A percentile compares a stretch with the other conserved stretches of the same genome.
Evolutionary conservation across 768 basidiomycete species (phyloP).

Genomic region (Lactifluus hygrophoroides): DNA sequence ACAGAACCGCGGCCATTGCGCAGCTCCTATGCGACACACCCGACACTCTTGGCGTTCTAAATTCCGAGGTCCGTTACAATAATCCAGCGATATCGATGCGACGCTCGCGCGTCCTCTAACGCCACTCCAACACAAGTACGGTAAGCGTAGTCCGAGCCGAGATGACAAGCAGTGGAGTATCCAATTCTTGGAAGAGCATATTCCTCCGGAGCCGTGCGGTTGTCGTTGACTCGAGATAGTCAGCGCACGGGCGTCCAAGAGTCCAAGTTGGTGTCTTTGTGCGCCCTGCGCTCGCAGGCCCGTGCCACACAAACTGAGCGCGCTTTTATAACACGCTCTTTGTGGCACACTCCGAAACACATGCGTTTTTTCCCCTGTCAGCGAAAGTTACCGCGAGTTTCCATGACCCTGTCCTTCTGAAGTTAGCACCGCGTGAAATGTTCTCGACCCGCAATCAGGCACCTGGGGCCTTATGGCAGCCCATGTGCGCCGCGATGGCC

Average conservation of each 20-base stretch:
- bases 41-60: neutral
- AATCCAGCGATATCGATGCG: neutral
- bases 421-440: constrained; percentile 16
- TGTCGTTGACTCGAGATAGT: neutral
- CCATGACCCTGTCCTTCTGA: neutral
- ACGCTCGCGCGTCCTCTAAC: neutral
- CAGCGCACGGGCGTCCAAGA: neutral
- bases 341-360: constrained; percentile 4
- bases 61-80: neutral
- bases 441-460: constrained; percentile 17
- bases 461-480: constrained; percentile 15
- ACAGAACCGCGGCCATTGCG: neutral
- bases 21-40: neutral
- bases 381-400: constrained; percentile 8
- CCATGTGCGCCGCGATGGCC: neutral
- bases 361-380: neutral
- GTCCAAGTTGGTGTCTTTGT: neutral
- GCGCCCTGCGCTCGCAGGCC: neutral
- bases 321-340: neutral
- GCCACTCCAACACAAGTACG: neutral
- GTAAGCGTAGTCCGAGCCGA: no score
- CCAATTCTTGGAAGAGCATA: neutral
- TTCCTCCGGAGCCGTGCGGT: neutral
- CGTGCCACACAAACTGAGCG: neutral
- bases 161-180: neutral